Evolutionary conservation across 345 rosid species (phyloP).

Genomic region (Streptanthus diversifolius): DNA sequence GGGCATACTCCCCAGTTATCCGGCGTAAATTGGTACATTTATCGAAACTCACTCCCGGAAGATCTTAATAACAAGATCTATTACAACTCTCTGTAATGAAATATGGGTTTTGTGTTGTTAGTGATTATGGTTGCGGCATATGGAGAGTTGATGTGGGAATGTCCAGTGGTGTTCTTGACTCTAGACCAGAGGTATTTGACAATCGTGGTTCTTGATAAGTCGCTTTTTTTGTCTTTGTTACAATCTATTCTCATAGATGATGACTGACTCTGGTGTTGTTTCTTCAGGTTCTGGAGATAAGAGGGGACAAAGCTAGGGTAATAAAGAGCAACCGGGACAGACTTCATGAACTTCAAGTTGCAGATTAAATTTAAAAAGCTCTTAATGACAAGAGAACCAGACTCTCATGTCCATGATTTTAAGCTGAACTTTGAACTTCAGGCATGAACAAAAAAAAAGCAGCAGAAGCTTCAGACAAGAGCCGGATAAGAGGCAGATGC

Average conservation of each 20-base stretch:
- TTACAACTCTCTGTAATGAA: neutral
- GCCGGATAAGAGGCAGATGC: neutral
- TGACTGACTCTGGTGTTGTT: neutral
- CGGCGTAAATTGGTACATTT: slow-evolving; percentile 75
- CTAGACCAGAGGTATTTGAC: slow-evolving; percentile 87
- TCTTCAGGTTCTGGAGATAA: slow-evolving; percentile 78
- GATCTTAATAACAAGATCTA: neutral
- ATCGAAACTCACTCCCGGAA: neutral
- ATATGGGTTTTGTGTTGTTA: slow-evolving; percentile 18
- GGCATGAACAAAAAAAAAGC: neutral
- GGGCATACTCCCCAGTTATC: slow-evolving; percentile 91
- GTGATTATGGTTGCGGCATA: slow-evolving; percentile 74
- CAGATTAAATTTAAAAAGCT: slow-evolving; percentile 44
- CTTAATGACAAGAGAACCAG: neutral
- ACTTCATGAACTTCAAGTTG: slow-evolving; percentile 48
- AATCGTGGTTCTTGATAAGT: neutral
- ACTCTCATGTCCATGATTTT: neutral
- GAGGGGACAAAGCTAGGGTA: slow-evolving; percentile 58
- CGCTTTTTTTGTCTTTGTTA: neutral
- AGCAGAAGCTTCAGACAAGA: slow-evolving; percentile 4
- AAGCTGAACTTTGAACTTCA: neutral
- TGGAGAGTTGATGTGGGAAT: slow-evolving; percentile 97
- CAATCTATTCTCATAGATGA: neutral
- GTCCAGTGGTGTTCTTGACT: slow-evolving; percentile 89
- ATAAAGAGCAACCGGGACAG: slow-evolving; percentile 53